These are phyloP conservation scores for Chaetomium cochliodes DNA, from an alignment of 495 filamentous ascomycete species.

Conservation along the genomic window DNA sequence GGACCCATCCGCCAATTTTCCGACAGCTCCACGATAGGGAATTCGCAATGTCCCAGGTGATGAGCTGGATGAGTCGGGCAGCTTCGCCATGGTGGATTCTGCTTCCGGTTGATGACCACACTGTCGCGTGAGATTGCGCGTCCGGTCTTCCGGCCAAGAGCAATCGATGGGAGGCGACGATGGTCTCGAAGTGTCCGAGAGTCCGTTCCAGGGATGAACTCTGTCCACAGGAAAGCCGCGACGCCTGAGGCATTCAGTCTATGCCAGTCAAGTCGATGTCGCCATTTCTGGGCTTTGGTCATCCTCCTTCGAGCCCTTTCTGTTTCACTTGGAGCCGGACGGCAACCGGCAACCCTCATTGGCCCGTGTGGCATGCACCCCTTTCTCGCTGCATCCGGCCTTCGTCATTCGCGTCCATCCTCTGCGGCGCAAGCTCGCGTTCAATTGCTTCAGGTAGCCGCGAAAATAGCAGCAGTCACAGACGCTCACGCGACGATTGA, in stretches of 20 bases:
- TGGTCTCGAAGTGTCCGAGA: neutral
- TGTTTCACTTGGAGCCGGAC: constrained; percentile 9
- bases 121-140: constrained; percentile 15
- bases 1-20: constrained; percentile 2
- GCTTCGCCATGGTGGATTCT: neutral
- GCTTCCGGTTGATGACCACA: constrained; percentile 9
- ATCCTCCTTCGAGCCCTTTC: constrained; percentile 1
- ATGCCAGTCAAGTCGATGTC: no score
- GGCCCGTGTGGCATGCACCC: neutral
- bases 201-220: neutral
- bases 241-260: constrained; percentile 12
- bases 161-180: constrained; percentile 10
- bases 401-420: constrained; percentile 7
- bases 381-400: constrained; percentile 26
- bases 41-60: constrained; percentile 17
- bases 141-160: neutral
- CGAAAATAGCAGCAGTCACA: constrained; percentile 18
- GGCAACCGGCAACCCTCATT: neutral
- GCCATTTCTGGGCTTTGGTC: constrained; percentile 14
- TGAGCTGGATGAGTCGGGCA: constrained; percentile 16
- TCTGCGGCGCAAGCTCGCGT: constrained; percentile 7
- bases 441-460: neutral
- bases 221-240: neutral
- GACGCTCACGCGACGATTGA: neutral
- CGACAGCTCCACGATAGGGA: constrained; percentile 8